A percentile compares a stretch with the other conserved stretches of the same genome.
Conservation (phyloP, 139 green algal species). For the Ostreobium quekettii region DNA sequence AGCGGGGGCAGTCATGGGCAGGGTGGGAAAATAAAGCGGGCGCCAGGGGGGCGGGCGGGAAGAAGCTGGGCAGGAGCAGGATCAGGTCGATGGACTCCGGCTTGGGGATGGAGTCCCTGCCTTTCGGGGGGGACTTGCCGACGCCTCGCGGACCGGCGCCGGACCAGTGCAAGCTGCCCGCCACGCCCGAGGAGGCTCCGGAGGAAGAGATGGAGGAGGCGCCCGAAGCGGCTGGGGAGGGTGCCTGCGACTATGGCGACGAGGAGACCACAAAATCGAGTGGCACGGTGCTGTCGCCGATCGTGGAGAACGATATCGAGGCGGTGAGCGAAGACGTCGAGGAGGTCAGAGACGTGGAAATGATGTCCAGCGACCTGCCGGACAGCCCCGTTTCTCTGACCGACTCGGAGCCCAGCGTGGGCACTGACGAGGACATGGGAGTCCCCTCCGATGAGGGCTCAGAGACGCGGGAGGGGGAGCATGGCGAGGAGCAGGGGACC, state of each 20-base stretch:
- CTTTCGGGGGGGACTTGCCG: not conserved
- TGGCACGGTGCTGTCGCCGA: too few relatives aligned
- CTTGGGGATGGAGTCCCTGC: not conserved
- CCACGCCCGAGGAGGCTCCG: not conserved
- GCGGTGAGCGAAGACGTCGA: not conserved
- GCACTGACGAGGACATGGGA: too few relatives aligned
- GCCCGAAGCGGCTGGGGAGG: too few relatives aligned
- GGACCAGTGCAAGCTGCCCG: not conserved
- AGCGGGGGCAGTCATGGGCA: not conserved
- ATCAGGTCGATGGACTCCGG: not conserved
- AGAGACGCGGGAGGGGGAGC: too few relatives aligned
- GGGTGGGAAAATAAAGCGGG: not conserved
- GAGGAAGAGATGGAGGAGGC: not conserved
- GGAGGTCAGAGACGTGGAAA: not conserved
- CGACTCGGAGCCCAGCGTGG: too few relatives aligned
- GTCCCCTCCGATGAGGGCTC: too few relatives aligned
- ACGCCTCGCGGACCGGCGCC: not conserved
- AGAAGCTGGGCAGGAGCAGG: not conserved
- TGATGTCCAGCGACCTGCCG: not conserved
- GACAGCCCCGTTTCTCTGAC: not conserved
- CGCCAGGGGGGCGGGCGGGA: not conserved
- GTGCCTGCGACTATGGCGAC: not conserved
- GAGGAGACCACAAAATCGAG: not conserved
- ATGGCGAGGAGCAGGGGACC: too few relatives aligned
- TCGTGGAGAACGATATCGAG: not conserved